A percentile compares a stretch with the other conserved stretches of the same genome.
Evolutionary conservation across 306 rosid species (phyloP).

Genomic region (Quercus cerris): DNA sequence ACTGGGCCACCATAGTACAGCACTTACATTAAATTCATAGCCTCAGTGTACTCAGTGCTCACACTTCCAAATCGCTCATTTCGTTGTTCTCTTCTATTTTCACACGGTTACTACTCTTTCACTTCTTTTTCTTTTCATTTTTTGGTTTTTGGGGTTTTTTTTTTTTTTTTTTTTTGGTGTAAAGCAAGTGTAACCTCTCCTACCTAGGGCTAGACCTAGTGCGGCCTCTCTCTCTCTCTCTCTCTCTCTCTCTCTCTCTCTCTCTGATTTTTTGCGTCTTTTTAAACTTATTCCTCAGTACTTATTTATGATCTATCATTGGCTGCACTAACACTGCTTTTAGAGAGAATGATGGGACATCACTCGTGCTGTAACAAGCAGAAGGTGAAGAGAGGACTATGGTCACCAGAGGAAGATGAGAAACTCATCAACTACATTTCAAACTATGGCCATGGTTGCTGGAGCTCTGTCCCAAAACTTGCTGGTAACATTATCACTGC

Average conservation of each 20-base stretch:
- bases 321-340: background rate
- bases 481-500: slow-evolving; percentile 43
- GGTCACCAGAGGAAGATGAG: slow-evolving; percentile 99
- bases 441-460: slow-evolving; percentile 90
- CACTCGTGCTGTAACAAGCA: slow-evolving; percentile 98
- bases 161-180: background rate
- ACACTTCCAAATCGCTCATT: slow-evolving; percentile 24
- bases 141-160: background rate
- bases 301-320: slow-evolving; percentile 19
- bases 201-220: slow-evolving; percentile 29
- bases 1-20: slow-evolving; percentile 54
- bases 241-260: background rate
- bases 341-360: slow-evolving; percentile 55
- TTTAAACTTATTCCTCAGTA: slow-evolving; percentile 5
- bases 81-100: background rate
- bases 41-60: slow-evolving; percentile 27
- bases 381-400: slow-evolving; percentile 94
- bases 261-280: slow-evolving; percentile 1
- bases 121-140: background rate
- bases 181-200: background rate
- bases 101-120: too few species aligned
- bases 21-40: slow-evolving; percentile 68
- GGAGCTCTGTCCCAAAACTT: slow-evolving; percentile 97
- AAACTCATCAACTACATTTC: slow-evolving; percentile 88
- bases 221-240: background rate